These are phyloP conservation scores for Hypomyces rosellus DNA, from an alignment of 2,329 filamentous ascomycete species.

Conservation along the genomic window DNA sequence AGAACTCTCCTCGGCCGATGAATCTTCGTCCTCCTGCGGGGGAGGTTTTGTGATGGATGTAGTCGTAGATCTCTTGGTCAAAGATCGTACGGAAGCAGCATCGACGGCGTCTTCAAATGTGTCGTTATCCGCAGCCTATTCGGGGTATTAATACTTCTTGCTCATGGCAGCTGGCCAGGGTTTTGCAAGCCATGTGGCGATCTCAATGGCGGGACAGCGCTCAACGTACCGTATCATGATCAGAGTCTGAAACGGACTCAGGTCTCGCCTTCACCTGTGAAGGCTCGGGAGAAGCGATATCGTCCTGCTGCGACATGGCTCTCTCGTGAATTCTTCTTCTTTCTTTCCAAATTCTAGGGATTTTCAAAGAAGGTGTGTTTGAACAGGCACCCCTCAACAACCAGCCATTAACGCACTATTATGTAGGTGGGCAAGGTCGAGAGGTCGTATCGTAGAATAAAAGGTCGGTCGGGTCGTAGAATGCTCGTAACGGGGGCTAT, in stretches of 20 bases:
- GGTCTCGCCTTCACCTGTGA: slow-evolving; percentile 20
- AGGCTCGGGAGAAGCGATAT: slow-evolving; percentile 20
- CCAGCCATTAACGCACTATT: slow-evolving; percentile 5
- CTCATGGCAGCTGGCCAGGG: slow-evolving; percentile 13
- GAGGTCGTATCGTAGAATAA: not conserved
- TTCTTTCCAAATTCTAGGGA: not conserved
- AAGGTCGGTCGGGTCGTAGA: not conserved
- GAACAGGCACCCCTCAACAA: slow-evolving; percentile 5
- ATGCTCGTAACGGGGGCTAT: not conserved
- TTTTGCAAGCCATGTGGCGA: slow-evolving; percentile 9
- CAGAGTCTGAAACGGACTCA: slow-evolving; percentile 26
- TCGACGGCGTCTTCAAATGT: slow-evolving; percentile 78
- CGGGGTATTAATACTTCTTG: slow-evolving; percentile 13
- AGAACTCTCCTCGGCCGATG: slow-evolving; percentile 14
- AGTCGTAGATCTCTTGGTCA: slow-evolving; percentile 44
- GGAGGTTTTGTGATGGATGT: slow-evolving; percentile 27
- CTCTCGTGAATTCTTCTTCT: slow-evolving; percentile 5
- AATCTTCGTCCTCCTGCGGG: slow-evolving; percentile 12
- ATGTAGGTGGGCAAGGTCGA: not conserved
- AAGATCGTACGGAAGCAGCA: slow-evolving; percentile 56
- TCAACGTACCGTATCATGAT: slow-evolving; percentile 22
- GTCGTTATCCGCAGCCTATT: slow-evolving; percentile 27
- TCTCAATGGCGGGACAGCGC: slow-evolving; percentile 6
- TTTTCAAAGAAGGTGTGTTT: slow-evolving; percentile 3
- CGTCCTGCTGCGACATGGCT: slow-evolving; percentile 30